These are phyloP conservation scores for Eucalyptus cloeziana DNA, from an alignment of 345 rosid genomes.

Conservation along the genomic window DNA sequence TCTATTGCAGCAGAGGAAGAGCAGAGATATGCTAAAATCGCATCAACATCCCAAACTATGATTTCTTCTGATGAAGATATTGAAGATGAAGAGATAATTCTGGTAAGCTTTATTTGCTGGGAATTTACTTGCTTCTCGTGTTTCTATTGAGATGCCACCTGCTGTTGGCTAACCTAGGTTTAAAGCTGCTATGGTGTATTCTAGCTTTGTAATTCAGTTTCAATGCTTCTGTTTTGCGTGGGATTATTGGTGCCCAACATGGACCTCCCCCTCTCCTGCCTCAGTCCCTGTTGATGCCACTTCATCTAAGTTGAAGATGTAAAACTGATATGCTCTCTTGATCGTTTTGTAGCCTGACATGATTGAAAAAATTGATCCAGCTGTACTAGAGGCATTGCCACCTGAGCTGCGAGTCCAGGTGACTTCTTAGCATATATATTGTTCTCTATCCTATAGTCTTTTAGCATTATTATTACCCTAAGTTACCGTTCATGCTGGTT, in stretches of 20 bases:
- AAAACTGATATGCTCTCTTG: background rate
- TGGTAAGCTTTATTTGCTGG: background rate
- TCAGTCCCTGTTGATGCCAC: background rate
- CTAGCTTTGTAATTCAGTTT: background rate
- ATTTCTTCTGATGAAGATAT: constrained; percentile 32
- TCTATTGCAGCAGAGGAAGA: constrained; percentile 56
- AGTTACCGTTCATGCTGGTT: background rate
- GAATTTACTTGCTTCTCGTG: background rate
- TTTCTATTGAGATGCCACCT: background rate
- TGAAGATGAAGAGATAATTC: constrained; percentile 13
- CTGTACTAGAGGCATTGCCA: constrained; percentile 76
- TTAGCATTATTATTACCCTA: background rate
- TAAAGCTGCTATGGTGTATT: background rate
- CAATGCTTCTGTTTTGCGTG: background rate
- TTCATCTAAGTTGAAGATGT: background rate
- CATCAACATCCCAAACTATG: constrained; percentile 20
- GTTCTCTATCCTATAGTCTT: background rate
- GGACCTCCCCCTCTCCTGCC: background rate
- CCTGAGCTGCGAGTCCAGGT: constrained; percentile 86
- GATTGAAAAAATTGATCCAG: constrained; percentile 59
- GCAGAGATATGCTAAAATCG: constrained; percentile 1
- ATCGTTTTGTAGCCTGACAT: constrained; percentile 37
- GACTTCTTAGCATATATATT: background rate
- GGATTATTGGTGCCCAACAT: background rate
- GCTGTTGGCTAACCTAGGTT: background rate